These are phyloP conservation scores for Triticum urartu DNA, from an alignment of 176 grass and related monocot genomes.

Conservation along the genomic window DNA sequence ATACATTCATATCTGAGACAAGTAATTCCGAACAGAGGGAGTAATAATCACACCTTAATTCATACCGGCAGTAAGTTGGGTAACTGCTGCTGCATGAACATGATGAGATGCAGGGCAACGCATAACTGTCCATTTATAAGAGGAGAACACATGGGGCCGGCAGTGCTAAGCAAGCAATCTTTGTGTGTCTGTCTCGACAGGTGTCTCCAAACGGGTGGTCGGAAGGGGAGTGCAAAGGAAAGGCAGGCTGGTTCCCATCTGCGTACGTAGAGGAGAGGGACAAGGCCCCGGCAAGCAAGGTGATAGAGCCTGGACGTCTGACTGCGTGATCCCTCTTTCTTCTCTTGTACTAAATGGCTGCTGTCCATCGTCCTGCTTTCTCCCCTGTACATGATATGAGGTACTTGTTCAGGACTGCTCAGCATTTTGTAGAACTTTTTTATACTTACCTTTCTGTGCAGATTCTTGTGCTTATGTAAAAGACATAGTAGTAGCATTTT, in stretches of 20 bases:
- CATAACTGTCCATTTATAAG: constrained; percentile 20
- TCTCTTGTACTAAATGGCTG: constrained; percentile 8
- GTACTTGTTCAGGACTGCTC: constrained; percentile 5
- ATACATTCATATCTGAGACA: too few species aligned
- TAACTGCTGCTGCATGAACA: constrained; percentile 10
- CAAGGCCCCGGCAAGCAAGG: constrained; percentile 77
- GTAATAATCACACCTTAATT: constrained; percentile 11
- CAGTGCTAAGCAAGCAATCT: constrained; percentile 24
- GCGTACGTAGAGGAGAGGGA: constrained; percentile 80
- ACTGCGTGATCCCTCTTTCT: constrained; percentile 41
- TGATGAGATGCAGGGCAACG: constrained; percentile 8
- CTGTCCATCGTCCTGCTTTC: constrained; percentile 46
- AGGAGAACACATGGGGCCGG: constrained; percentile 9
- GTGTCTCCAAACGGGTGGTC: constrained; percentile 83
- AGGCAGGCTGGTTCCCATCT: constrained; percentile 96
- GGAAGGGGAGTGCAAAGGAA: constrained; percentile 91
- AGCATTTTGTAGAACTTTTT: constrained; percentile 43
- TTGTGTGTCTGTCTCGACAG: constrained; percentile 50
- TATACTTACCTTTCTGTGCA: constrained; percentile 43
- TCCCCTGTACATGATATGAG: constrained; percentile 38
- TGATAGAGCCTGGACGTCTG: constrained; percentile 60
- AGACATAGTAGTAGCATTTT: constrained; percentile 14
- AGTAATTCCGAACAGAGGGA: too few species aligned
- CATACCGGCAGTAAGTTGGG: not conserved
- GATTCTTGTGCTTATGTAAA: constrained; percentile 44